Base-by-base conservation (phyloP, 2,329 filamentous ascomycete species). In the Cryphonectria japonica region DNA sequence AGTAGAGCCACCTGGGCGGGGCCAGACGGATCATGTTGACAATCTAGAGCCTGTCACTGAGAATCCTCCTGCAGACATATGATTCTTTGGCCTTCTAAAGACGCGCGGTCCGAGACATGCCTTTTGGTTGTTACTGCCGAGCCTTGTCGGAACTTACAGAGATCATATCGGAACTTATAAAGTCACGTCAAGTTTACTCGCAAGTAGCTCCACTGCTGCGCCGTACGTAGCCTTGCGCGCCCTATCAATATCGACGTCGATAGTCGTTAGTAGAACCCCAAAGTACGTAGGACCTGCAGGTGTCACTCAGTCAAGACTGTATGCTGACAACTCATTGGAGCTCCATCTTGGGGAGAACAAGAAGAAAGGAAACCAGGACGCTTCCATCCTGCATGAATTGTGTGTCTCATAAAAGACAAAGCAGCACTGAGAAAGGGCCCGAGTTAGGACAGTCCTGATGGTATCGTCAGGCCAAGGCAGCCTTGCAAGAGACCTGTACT, bases 401-500 rank as follows among this genome's bases (percentile, higher is more conserved):
- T 34, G 5, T 39, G 39, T 22, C 59, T 39, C 34, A n/a, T 34
- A 39, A 34, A 3, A 34, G 34, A 34, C 3, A 39, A 39, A n/a
- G 22, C 46, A 50, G 32, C 32, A 39, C 32, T 61, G 14, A 43
- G 26, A 14, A 1, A 19, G 19, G 39, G 59, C 39, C 59, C 59
- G 22, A 34, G 9, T 39, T 22, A 5, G 32, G 46, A 50, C 22
- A 50, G 22, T n/a, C 8, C 34, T 39, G 59, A 39, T 61, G 59
- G 59, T 39, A 61, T 65, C 68, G 32, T 68, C 67, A 70, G 66
- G 74, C 66, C 70, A 70, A 72, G 72, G 69, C 75, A 72, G 70
- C 68, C 73, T 37, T 59, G 60, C 52, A 67, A 52, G 60, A 59
- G 29, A 41, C 74, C 75, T 76, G 69, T 50, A 68, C 69, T 60